phyloP scores from a whole-genome alignment of 805 yeast species.

The Candida endomychidarum region DNA sequence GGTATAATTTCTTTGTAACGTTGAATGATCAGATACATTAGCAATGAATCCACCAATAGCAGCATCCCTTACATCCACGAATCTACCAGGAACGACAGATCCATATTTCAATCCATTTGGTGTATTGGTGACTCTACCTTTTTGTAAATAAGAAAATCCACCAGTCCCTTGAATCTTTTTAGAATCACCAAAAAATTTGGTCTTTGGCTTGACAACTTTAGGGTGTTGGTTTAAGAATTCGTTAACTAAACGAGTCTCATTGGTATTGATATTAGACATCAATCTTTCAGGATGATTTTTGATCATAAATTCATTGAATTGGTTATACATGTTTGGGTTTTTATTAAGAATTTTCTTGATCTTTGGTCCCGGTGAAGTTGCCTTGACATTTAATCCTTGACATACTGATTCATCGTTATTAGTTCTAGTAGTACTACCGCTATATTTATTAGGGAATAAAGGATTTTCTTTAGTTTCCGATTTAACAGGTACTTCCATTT shows the following conservation, averaged over 20 bases:
- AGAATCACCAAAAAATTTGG: conserved; percentile 10
- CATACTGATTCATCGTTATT: conserved; percentile 26
- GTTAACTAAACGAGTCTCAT: conserved; percentile 30
- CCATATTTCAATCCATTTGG: conserved; percentile 67
- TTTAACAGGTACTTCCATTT: conserved; percentile 55
- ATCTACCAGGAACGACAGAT: conserved; percentile 67
- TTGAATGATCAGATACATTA: conserved; percentile 34
- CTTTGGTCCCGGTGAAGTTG: conserved; percentile 25
- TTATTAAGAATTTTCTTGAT: conserved; percentile 35
- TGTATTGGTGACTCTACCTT: conserved; percentile 65
- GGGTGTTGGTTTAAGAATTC: conserved; percentile 28
- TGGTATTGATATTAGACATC: conserved; percentile 21
- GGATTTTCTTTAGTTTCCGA: conserved; percentile 38
- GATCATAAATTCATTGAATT: conserved; percentile 57
- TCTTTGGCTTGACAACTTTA: conserved; percentile 21
- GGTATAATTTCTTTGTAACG: conserved; percentile 40
- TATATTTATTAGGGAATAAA: conserved; percentile 37
- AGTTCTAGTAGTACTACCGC: conserved; percentile 18
- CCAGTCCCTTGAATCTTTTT: conserved; percentile 62
- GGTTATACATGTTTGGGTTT: conserved; percentile 48
- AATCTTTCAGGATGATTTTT: conserved; percentile 45
- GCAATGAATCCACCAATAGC: conserved; percentile 53
- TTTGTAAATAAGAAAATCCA: conserved; percentile 68
- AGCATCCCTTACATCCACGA: conserved; percentile 46
- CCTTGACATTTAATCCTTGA: conserved; percentile 32